These are phyloP conservation scores for Metarhizium sp. DNA, from an alignment of 2,329 filamentous ascomycete species.

Conservation along the genomic window DNA sequence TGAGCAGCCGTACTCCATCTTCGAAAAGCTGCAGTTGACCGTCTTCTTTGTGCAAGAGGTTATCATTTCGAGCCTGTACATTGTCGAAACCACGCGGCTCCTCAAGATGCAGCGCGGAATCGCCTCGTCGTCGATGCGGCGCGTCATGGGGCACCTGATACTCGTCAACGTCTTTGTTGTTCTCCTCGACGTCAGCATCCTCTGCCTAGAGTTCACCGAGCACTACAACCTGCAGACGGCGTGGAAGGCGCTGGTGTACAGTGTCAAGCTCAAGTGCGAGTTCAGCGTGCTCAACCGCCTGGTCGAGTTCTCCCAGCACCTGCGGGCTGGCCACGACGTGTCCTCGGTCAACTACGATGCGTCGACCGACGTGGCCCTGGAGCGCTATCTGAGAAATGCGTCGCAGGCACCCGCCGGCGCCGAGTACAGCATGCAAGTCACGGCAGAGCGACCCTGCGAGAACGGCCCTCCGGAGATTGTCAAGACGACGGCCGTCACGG, in stretches of 20 bases:
- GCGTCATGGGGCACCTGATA: conserved; percentile 21
- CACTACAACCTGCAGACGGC: conserved; percentile 23
- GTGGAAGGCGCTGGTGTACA: conserved; percentile 24
- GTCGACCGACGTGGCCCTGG: conserved; percentile 3
- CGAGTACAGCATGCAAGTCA: conserved; percentile 3
- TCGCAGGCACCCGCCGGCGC: neutral
- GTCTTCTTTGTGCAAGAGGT: conserved; percentile 47
- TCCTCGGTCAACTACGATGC: neutral
- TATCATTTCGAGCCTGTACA: conserved; percentile 42
- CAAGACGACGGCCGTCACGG: conserved; percentile 3
- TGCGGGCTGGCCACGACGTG: neutral
- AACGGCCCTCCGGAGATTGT: neutral
- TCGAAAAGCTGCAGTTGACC: conserved; percentile 46
- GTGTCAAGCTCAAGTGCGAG: conserved; percentile 27
- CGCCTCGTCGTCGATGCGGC: conserved; percentile 8
- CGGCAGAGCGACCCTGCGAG: neutral
- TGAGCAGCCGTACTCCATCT: conserved; percentile 26
- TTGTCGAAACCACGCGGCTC: conserved; percentile 39
- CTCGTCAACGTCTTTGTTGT: conserved; percentile 34
- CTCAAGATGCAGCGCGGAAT: conserved; percentile 30
- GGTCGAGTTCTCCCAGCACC: conserved; percentile 21
- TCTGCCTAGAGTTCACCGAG: conserved; percentile 21
- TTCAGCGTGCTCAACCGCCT: conserved; percentile 26
- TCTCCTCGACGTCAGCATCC: conserved; percentile 28
- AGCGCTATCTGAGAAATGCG: neutral